Evolutionary conservation across 2,329 filamentous ascomycete species (phyloP), one percentile per base, ranked within the genome.

Genomic region (Cyphellophora attinorum): DNA sequence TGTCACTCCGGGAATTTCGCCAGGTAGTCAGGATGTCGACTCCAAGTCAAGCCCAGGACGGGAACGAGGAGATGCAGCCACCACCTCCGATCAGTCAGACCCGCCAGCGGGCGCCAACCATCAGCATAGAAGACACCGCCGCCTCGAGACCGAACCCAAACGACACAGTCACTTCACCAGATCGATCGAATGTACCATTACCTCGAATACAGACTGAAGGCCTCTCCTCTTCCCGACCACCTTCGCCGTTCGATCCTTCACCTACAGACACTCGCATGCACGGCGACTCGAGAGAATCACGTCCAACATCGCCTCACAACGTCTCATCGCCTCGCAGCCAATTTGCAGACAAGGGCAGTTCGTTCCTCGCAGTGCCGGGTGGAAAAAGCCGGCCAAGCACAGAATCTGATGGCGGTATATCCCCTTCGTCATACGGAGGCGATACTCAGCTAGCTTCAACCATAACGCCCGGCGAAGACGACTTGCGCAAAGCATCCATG

Each of bases 301-400:
- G 75, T 47, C 77, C 77, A 8, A 77, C 70, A 2, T 81, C 77
- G 27, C 74, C 76, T 5, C 77, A 81, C 53, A 80, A 81, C 57
- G 59, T 81, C 27, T 80, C 75, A 0, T 79, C 77, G 8, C 76
- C 77, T 2, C 37, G 42, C 33, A 67, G 68, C 8, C 58, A 64
- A 13, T 69, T 67, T 46, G 62, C 62, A 47, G 61, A 62, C 13
- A 72, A 70, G 35, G 8, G 8, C n/a, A n/a, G 21, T n/a, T 8
- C 8, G 21, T 79, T 77, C 49, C 61, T 82, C 19, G 67, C 75
- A 0, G 78, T 83, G 2, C 78, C 78, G 3, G 70, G 68, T 2
- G 57, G 66, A n/a, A 64, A 76, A 37, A 79, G 76, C 37, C 65
- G 78, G 46, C 76, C 76, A 3, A 76, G 74, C 44, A 81, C 78